Evolutionary conservation across 2,329 filamentous ascomycete species (phyloP).

Genomic region (Colletotrichum sp.): DNA sequence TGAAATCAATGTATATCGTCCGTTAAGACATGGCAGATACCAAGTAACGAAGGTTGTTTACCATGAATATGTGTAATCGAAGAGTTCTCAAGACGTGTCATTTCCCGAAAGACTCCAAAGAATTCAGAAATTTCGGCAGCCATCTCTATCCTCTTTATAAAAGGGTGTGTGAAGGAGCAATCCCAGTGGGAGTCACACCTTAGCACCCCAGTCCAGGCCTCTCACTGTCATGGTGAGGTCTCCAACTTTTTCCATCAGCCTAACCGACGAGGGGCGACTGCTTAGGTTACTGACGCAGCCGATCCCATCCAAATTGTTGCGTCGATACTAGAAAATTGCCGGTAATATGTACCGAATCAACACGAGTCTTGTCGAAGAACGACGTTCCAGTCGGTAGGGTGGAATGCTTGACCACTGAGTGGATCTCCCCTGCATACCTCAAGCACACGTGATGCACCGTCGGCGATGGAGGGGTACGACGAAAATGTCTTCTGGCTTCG

Average conservation of each 20-base stretch:
- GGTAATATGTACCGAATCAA: neutral
- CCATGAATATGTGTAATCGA: no score
- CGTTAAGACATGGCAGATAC: neutral
- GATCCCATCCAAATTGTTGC: neutral
- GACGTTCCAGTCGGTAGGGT: neutral
- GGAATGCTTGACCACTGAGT: neutral
- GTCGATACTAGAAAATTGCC: neutral
- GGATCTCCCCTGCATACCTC: neutral
- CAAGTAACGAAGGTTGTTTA: no score
- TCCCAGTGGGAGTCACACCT: neutral
- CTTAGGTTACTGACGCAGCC: neutral
- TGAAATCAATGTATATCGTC: neutral
- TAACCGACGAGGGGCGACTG: neutral
- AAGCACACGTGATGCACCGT: neutral
- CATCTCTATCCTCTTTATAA: accelerated
- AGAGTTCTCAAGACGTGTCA: neutral
- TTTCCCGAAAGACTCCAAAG: no score
- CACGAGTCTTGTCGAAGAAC: neutral
- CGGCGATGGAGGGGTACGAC: neutral
- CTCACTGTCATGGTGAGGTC: accelerated
- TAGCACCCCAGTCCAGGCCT: neutral
- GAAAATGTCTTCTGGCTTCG: neutral
- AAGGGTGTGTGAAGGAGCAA: neutral
- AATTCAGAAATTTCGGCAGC: neutral
- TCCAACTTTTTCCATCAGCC: neutral